Base-by-base conservation (phyloP, 495 filamentous ascomycete genomes). In the Chaetomium tenue region DNA sequence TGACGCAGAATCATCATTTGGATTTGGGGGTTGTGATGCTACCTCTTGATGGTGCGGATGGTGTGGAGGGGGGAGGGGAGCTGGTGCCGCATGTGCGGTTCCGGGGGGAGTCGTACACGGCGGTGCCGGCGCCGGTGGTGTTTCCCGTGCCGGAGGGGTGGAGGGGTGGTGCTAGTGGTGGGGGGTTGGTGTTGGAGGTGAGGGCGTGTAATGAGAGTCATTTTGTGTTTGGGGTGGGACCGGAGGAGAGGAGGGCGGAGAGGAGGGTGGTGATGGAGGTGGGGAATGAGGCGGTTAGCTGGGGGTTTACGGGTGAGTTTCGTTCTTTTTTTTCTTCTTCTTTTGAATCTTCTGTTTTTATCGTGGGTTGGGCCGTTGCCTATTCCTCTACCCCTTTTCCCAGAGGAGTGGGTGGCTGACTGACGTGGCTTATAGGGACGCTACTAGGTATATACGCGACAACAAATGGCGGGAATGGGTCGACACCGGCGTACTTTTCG, bases 1-100 rank as follows among this genome's bases (percentile, higher is more conserved):
- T 82, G 22, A 81, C 76, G 18, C 82, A 85, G 66, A 82, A 80
- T 65, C 81, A 84, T 61, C 83, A 84, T 57, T 63, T 83, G 12
- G 80, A 84, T 50, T 60, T 85, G 15, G 80, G 81, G n/a, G 63
- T 84, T 23, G 78, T 79, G n/a, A 61, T 78, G 46, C 73, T 82
- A 15, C 74, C 72, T 1, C 2, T 40, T 3, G 54, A 42, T n/a
- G 52, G n/a, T 5, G 39, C 11, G 22, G 40, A 46, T 25, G 25
- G 23, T 39, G 25, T 5, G 56, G 18, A 20, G 37, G 16, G 40
- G 37, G 28, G 53, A 30, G 37, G 62, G 66, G 26, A 12, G 23
- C 58, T 76, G 37, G 65, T 73, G 12, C 72, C 69, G 44, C 73
- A 78, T 46, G 71, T 79, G 20, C 70, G 71, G 58, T 77, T 77